phyloP scores from a whole-genome alignment of 768 basidiomycete species.

The Chalciporus sphaerocephalus region DNA sequence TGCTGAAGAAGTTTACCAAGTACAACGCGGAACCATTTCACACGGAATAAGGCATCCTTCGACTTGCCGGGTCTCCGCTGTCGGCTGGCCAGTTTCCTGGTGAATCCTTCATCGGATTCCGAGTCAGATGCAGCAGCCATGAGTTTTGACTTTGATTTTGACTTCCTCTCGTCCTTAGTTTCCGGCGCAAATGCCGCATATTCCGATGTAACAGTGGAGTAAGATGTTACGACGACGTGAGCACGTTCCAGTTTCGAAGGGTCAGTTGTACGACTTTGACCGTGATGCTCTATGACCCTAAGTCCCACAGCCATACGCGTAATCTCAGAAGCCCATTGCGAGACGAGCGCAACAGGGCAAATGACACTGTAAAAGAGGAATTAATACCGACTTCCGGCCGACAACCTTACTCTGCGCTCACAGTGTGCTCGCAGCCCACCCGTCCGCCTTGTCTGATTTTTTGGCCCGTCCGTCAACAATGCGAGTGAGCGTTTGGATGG shows the following conservation, averaged over 20 bases:
- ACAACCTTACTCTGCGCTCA: constrained; percentile 32
- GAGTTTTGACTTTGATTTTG: constrained; percentile 35
- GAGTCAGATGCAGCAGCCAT: constrained; percentile 26
- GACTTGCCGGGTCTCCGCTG: constrained; percentile 41
- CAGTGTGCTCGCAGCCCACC: constrained; percentile 71
- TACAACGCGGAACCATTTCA: constrained; percentile 83
- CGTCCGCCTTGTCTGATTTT: constrained; percentile 64
- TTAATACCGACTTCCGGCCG: neutral
- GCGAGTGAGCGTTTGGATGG: constrained; percentile 83
- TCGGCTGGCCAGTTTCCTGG: constrained; percentile 35
- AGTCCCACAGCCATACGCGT: constrained; percentile 63
- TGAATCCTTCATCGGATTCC: constrained; percentile 38
- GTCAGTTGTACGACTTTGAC: constrained; percentile 65
- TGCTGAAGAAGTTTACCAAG: constrained; percentile 48
- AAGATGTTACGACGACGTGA: constrained; percentile 84
- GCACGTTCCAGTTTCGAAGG: constrained; percentile 47
- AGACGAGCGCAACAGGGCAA: constrained; percentile 81
- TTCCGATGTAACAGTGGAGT: constrained; percentile 79
- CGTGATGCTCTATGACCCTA: constrained; percentile 80
- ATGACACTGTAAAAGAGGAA: constrained; percentile 56
- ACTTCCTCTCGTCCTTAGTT: constrained; percentile 52
- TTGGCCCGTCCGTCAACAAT: constrained; percentile 79
- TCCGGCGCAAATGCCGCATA: constrained; percentile 49
- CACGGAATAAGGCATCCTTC: constrained; percentile 66
- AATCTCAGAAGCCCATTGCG: constrained; percentile 89